Conservation (phyloP, 768 basidiomycete genomes). For the Plicaturopsis crispa region DNA sequence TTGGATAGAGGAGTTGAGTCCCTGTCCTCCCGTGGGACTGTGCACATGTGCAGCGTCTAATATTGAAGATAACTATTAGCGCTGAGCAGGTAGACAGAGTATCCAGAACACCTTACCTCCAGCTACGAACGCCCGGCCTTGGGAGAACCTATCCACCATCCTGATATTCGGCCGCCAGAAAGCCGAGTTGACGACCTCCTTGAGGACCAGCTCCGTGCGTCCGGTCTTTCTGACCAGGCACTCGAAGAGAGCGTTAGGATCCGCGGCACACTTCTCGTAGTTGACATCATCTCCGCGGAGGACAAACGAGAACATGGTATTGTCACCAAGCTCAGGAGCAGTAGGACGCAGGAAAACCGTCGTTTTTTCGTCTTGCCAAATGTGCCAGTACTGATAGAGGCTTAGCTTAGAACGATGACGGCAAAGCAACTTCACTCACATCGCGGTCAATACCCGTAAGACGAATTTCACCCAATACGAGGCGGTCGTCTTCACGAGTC, state of each 20-base stretch:
- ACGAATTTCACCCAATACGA: not conserved
- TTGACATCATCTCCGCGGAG: constrained; percentile 1
- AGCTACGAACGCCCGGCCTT: constrained; percentile 13
- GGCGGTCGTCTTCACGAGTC: not conserved
- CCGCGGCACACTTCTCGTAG: constrained; percentile 1
- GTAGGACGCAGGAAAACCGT: too few species aligned
- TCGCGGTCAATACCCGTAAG: too few species aligned
- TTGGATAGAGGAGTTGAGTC: constrained; percentile 20
- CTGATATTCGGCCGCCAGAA: constrained; percentile 18
- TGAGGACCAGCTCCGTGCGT: constrained; percentile 16
- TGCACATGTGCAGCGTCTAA: constrained; percentile 16
- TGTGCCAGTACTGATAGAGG: too few species aligned
- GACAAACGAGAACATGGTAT: too few species aligned
- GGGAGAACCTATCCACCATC: constrained; percentile 14
- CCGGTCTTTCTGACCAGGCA: too few species aligned
- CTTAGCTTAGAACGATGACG: too few species aligned
- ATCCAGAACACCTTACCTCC: constrained; percentile 10
- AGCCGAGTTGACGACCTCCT: too few species aligned
- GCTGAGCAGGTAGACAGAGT: not conserved
- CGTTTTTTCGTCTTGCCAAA: too few species aligned
- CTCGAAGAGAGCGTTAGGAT: too few species aligned
- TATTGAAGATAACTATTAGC: not conserved
- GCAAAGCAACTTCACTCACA: too few species aligned
- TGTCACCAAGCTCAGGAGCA: too few species aligned
- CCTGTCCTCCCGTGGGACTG: constrained; percentile 10